A percentile compares a stretch with the other conserved stretches of the same genome.
Evolutionary conservation across 768 basidiomycete species (phyloP).

Genomic region (Kwoniella sp.): DNA sequence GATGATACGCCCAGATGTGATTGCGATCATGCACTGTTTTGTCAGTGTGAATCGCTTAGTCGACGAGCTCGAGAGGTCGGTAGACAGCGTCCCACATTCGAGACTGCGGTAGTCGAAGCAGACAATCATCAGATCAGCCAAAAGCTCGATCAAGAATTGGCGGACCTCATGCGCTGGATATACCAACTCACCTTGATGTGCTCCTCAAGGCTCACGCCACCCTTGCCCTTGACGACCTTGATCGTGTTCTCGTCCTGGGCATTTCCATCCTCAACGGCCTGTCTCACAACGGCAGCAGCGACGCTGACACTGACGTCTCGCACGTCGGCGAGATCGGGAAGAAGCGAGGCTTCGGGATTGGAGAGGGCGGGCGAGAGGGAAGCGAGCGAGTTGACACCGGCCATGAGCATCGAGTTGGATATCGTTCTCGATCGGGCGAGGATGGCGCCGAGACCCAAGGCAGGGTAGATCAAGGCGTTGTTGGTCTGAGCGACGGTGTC

Average conservation of each 20-base stretch:
- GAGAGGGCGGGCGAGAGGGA: constrained; percentile 73
- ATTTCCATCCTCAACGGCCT: constrained; percentile 73
- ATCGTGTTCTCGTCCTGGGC: constrained; percentile 58
- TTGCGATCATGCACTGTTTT: too few relatives aligned
- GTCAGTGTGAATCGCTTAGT: constrained; percentile 9
- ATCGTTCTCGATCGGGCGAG: constrained; percentile 67
- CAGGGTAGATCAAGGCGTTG: constrained; percentile 72
- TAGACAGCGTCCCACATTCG: constrained; percentile 69
- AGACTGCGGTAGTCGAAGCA: too few relatives aligned
- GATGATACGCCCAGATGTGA: too few relatives aligned
- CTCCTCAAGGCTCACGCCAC: constrained; percentile 44
- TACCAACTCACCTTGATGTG: constrained; percentile 61
- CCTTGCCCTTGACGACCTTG: constrained; percentile 48
- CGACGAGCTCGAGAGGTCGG: constrained; percentile 43
- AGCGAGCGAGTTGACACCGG: constrained; percentile 75
- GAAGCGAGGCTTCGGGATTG: constrained; percentile 70
- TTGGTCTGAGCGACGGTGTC: constrained; percentile 48
- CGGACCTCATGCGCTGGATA: too few relatives aligned
- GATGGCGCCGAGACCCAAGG: constrained; percentile 79
- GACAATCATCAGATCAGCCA: too few relatives aligned
- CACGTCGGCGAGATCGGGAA: constrained; percentile 77
- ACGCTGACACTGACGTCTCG: constrained; percentile 74
- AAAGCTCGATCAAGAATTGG: background rate
- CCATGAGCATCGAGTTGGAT: constrained; percentile 83
- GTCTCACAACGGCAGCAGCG: constrained; percentile 76